A percentile compares a stretch with the other conserved stretches of the same genome.
phyloP scores from a whole-genome alignment of 352 stramenopile genomes.

The Phytophthora pisi region DNA sequence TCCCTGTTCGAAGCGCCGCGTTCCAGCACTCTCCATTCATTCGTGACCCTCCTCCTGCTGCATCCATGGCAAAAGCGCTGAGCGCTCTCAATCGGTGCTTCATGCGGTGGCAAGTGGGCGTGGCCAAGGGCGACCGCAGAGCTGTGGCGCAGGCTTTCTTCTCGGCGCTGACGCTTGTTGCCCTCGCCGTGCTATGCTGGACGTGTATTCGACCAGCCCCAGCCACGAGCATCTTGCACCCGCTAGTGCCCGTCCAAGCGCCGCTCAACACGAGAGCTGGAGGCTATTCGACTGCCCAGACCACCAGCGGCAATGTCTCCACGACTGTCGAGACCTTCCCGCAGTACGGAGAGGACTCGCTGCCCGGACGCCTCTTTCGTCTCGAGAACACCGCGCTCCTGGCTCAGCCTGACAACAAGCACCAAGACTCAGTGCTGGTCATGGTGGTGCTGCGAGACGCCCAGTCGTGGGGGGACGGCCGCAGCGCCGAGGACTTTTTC shows the following conservation, averaged over 20 bases:
- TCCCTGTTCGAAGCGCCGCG: too few relatives aligned
- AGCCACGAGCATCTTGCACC: conserved; percentile 16
- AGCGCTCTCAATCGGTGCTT: neutral
- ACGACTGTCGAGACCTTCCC: conserved; percentile 10
- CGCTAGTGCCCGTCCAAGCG: conserved; percentile 7
- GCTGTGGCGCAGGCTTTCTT: conserved; percentile 3
- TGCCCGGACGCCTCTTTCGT: conserved; percentile 8
- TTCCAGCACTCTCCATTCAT: neutral
- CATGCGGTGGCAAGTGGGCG: conserved; percentile 9
- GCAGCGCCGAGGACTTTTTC: conserved; percentile 31
- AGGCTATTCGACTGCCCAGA: neutral
- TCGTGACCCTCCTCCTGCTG: neutral
- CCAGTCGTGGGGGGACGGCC: conserved; percentile 33
- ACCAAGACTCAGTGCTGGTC: conserved; percentile 27
- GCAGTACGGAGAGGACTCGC: conserved; percentile 8
- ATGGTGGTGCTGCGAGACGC: conserved; percentile 29
- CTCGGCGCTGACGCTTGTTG: neutral
- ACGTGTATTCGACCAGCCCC: too few relatives aligned
- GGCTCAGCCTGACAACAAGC: conserved; percentile 3
- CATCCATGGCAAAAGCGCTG: neutral
- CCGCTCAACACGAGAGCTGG: neutral
- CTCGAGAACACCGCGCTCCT: conserved; percentile 11
- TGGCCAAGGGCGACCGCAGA: conserved; percentile 9
- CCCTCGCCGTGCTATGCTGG: too few relatives aligned
- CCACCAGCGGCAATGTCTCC: conserved; percentile 5